Percentiles rank a stretch among this genome's conserved stretches.
Conservation (phyloP, 2,329 filamentous ascomycete species). For the Triangularia setosa region DNA sequence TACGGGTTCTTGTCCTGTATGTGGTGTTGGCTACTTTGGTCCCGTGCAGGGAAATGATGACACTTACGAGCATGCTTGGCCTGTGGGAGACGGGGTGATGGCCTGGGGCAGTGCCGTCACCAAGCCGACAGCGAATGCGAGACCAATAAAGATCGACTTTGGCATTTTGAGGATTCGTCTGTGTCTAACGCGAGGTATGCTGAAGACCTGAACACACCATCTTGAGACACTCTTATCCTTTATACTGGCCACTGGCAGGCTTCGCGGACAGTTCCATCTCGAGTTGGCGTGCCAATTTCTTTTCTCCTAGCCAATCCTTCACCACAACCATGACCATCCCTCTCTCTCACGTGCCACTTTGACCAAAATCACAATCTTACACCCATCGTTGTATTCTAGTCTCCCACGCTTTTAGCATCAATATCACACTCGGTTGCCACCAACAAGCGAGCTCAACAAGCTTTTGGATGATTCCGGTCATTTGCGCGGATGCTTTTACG, state of each 20-base stretch:
- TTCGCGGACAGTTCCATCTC: not conserved
- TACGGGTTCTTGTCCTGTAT: not conserved
- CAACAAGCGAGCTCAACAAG: not conserved
- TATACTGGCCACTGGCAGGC: not conserved
- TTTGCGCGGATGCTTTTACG: not conserved
- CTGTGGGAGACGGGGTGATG: not conserved
- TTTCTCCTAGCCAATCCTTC: not conserved
- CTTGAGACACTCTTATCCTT: not conserved
- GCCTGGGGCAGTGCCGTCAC: not conserved
- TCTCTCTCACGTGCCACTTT: not conserved
- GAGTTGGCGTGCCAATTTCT: not conserved
- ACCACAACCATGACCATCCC: not conserved
- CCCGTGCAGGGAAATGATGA: not conserved
- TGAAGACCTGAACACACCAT: not conserved
- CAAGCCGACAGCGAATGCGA: not conserved
- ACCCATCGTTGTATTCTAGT: too few species aligned
- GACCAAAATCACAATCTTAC: not conserved
- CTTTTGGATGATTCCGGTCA: not conserved
- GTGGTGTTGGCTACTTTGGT: not conserved
- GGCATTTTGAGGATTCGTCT: not conserved
- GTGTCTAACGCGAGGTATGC: not conserved
- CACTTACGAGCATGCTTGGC: not conserved
- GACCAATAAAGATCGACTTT: not conserved
- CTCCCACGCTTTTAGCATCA: not conserved
- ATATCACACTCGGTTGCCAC: not conserved